Conservation (phyloP, 805 yeast species). For the Metschnikowia baotianmanensis region DNA sequence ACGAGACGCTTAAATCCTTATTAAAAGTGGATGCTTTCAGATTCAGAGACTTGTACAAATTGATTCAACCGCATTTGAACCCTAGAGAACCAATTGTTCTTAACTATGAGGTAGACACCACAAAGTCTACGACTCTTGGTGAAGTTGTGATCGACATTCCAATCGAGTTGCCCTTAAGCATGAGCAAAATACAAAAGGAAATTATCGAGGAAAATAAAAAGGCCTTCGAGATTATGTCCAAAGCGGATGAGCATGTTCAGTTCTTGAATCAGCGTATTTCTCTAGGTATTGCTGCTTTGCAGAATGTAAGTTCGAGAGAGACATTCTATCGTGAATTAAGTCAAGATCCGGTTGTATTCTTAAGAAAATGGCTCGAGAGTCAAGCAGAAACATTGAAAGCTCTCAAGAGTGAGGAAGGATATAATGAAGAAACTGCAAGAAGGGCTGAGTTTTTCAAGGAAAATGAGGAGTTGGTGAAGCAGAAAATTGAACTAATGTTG, state of each 20-base stretch:
- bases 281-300: slow-evolving; percentile 51
- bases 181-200: slow-evolving; percentile 37
- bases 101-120: slow-evolving; percentile 74
- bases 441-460: slow-evolving; percentile 76
- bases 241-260: slow-evolving; percentile 44
- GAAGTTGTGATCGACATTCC: slow-evolving; percentile 75
- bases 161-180: slow-evolving; percentile 39
- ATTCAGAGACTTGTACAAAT: slow-evolving; percentile 70
- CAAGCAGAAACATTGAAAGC: slow-evolving; percentile 85
- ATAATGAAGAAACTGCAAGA: slow-evolving; percentile 85
- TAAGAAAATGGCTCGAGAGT: slow-evolving; percentile 71
- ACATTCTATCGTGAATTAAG: slow-evolving; percentile 74
- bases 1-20: slow-evolving; percentile 45
- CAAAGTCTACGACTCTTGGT: slow-evolving; percentile 74
- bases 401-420: slow-evolving; percentile 84
- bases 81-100: slow-evolving; percentile 81
- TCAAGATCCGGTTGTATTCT: slow-evolving; percentile 72
- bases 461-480: slow-evolving; percentile 61
- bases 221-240: slow-evolving; percentile 42
- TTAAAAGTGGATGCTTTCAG: slow-evolving; percentile 54
- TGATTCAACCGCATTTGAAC: slow-evolving; percentile 63
- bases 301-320: slow-evolving; percentile 60
- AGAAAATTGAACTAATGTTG: slow-evolving; percentile 73
- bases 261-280: slow-evolving; percentile 43
- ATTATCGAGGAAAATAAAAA: slow-evolving; percentile 35